Base-by-base conservation (phyloP, 345 rosid genomes). In the Jatropha curcas region DNA sequence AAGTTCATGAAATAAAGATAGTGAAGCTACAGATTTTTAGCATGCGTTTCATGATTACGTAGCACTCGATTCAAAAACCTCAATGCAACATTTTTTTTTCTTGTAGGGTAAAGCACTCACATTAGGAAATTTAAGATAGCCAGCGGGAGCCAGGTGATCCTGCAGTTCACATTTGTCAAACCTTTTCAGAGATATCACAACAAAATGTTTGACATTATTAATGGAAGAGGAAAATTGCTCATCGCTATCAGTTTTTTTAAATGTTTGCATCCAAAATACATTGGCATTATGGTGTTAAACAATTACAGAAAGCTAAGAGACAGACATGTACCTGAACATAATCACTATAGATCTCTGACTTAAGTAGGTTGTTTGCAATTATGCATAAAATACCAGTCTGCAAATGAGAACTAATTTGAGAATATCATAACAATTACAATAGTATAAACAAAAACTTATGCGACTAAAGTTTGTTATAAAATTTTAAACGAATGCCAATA, bases 61-160 rank as follows among this genome's bases (percentile, higher is more conserved):
- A 46, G 19, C 3, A 9, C 57, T 12, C 20, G 0, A 33, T 37
- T 61, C 17, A 39, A 64, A 35, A 73, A 62, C 5, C 16, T 41
- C 34, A 41, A 2, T 31, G 8, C 28, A 52, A 37, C 25, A 52
- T 67, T 11, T 41, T 33, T n/a, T 65, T 5, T 35, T 39, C 0
- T 33, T 50, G 53, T 48, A 58, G 34, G 17, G n/a, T 8, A 59
- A 30, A 57, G 31, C 37, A 84, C 92, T 90, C 83, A 88, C 92
- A 66, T 85, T 84, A 22, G 95, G 95, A 39, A 90, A 71, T 74
- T 88, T 90, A 28, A 90, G 90, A 84, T 90, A 90, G 69, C 95
- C 92, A 60, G 92, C 87, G 14, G 95, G 95, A 79, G 95, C 95
- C 85, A 90, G 77, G 80, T 90, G 95, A 65, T 84, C 86, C 95